Conservation (phyloP, 139 green algal species). For the Coelastrella sp. region DNA sequence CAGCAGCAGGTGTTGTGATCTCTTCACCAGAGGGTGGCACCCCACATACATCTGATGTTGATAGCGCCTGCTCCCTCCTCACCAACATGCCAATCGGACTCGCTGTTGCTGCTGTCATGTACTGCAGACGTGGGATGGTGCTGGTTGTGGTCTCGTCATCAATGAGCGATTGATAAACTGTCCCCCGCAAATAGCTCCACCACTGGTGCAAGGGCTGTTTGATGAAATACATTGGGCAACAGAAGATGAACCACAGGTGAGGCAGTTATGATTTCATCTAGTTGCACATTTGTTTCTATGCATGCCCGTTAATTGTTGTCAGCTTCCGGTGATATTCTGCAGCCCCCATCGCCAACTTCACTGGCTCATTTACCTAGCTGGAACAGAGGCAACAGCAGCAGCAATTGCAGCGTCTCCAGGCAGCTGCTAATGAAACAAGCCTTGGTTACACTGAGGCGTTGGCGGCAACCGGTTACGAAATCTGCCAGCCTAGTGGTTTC, state of each 20-base stretch:
- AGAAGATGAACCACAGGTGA: constrained; percentile 39
- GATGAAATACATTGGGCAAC: constrained; percentile 78
- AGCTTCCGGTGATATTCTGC: too few species aligned
- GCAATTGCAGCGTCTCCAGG: neutral
- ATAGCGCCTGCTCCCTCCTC: too few species aligned
- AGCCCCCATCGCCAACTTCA: too few species aligned
- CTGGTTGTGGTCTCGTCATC: constrained; percentile 80
- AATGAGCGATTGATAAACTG: constrained; percentile 93
- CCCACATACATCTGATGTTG: too few species aligned
- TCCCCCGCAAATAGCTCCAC: constrained; percentile 85
- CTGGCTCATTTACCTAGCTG: too few species aligned
- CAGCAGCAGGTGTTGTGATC: too few species aligned
- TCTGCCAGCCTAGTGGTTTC: too few species aligned
- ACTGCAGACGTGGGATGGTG: constrained; percentile 60
- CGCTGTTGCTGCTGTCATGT: neutral
- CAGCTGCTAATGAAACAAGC: neutral
- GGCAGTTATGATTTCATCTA: neutral
- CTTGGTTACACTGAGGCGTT: neutral
- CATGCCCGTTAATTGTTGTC: too few species aligned
- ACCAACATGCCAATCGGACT: too few species aligned
- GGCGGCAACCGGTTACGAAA: too few species aligned
- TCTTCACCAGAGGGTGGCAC: too few species aligned
- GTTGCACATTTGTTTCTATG: neutral
- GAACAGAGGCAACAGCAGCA: neutral
- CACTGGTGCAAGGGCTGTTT: constrained; percentile 87